A percentile compares a stretch with the other conserved stretches of the same genome.
Evolutionary conservation across 352 stramenopile genomes (phyloP).

Genomic region (Pythium phragmitis): DNA sequence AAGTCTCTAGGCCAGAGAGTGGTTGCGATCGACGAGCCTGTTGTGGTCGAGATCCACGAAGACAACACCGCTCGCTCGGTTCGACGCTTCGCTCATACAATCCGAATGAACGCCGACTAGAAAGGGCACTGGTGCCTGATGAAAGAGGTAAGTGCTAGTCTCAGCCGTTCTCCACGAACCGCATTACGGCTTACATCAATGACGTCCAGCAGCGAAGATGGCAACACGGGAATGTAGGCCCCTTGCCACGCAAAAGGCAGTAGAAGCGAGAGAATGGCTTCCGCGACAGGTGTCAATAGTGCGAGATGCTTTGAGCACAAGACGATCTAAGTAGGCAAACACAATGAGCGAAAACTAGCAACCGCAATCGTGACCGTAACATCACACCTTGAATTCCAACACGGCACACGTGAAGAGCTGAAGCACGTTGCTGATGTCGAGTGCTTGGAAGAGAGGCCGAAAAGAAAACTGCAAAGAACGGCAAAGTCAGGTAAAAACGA

Average conservation of each 20-base stretch:
- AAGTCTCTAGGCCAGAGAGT: not conserved
- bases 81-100: constrained; percentile 60
- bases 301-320: constrained; percentile 90
- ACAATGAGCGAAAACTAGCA: not conserved
- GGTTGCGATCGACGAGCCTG: constrained; percentile 31
- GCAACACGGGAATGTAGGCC: constrained; percentile 93
- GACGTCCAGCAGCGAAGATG: constrained; percentile 90
- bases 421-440: constrained; percentile 92
- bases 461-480: constrained; percentile 84
- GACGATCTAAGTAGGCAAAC: constrained; percentile 58
- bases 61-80: constrained; percentile 81
- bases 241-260: constrained; percentile 95
- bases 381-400: constrained; percentile 82
- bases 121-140: constrained; percentile 92
- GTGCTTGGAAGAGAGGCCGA: constrained; percentile 89
- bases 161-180: not conserved
- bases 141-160: not conserved
- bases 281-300: constrained; percentile 89
- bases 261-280: constrained; percentile 90
- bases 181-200: constrained; percentile 72
- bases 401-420: constrained; percentile 89
- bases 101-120: constrained; percentile 90
- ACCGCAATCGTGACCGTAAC: not conserved
- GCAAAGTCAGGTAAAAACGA: not conserved
- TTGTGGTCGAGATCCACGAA: constrained; percentile 96